phyloP scores from a whole-genome alignment of 2,329 filamentous ascomycete species.

The Teratosphaeria nubilosa region DNA sequence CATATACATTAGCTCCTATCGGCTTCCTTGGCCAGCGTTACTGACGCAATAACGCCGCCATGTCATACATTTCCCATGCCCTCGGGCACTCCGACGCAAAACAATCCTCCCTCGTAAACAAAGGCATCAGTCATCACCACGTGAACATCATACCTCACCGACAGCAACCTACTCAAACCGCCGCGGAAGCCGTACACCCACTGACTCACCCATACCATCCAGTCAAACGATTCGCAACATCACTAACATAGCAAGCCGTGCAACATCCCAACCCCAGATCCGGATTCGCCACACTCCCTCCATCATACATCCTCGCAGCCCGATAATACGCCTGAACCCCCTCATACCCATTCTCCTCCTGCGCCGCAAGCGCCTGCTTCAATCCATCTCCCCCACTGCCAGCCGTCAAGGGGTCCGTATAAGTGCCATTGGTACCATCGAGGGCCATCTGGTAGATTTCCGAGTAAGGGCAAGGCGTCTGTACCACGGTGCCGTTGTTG shows the following conservation, averaged over 20 bases:
- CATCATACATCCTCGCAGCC: conserved; percentile 42
- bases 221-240: conserved; percentile 41
- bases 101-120: background rate
- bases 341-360: conserved; percentile 16
- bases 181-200: background rate
- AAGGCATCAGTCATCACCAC: background rate
- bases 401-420: conserved; percentile 6
- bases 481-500: conserved; percentile 21
- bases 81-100: no score
- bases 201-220: conserved; percentile 25
- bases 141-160: no score
- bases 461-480: conserved; percentile 30
- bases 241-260: conserved; percentile 42
- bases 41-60: background rate
- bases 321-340: conserved; percentile 35
- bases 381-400: conserved; percentile 31
- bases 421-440: conserved; percentile 36
- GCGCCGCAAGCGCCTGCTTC: conserved; percentile 25
- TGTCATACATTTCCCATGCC: background rate
- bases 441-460: conserved; percentile 32
- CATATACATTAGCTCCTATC: background rate
- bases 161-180: background rate
- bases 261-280: conserved; percentile 33
- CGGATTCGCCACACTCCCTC: conserved; percentile 28
- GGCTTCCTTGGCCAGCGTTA: background rate